Evolutionary conservation across 2,329 filamentous ascomycete species (phyloP), one percentile per base, ranked within the genome.

Genomic region (Trichoderma simmonsii): DNA sequence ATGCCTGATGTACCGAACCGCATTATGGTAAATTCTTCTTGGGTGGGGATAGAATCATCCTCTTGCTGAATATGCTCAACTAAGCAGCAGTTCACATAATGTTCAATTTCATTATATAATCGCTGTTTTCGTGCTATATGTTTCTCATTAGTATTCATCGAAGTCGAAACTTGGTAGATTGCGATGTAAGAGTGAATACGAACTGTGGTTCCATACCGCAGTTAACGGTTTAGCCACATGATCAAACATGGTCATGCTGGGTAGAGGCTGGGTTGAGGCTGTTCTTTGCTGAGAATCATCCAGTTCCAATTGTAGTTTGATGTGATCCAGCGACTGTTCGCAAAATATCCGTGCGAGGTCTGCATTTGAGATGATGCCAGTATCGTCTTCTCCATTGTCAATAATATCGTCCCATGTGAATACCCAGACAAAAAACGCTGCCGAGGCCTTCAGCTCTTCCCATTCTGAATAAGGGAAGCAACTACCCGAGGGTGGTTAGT

Each of bases 341-440:
- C 66, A 69, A n/a, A 69, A 69, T 26, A 11, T 15, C 6, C 36
- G 66, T 0, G 66, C 66, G 1, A 39, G 6, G 3, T 69, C 54
- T 6, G 26, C 56, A 11, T 30, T 69, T 21, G 66, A 60, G 26
- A 54, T 48, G 36, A 51, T 28, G 39, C 59, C 66, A 15, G n/a
- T 32, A 7, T 60, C 56, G 2, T 28, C 56, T 32, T 69, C 66
- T 32, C 64, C 64, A 14, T 67, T 15, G n/a, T 69, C 66, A 34
- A 69, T 69, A 3, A 60, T 21, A 48, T 69, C 66, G 39, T 69
- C 66, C 66, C 66, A 69, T 18, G 34, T 69, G 18, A 69, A 69
- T 39, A 69, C 39, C 66, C 66, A 69, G 14, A 69, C 66, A 3
- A 69, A n/a, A 24, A 69, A 60, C 1, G 66, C 66, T 9, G 66